A percentile compares a stretch with the other conserved stretches of the same genome.
Evolutionary conservation across 345 rosid genomes (phyloP).

Genomic region (Moricandia arvensis): DNA sequence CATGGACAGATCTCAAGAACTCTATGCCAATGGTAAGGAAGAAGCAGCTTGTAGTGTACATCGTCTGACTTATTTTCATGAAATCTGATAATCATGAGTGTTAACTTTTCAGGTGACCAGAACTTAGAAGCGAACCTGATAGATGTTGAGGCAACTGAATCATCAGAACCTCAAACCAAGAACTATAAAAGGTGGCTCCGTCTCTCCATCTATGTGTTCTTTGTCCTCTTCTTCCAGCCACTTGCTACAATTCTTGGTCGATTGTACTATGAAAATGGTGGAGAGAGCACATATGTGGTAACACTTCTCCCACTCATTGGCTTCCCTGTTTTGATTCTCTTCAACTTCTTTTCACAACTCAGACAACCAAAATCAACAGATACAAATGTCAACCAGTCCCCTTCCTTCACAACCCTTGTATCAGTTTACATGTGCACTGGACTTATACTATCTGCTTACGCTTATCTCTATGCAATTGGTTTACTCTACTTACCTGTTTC

Average conservation of each 20-base stretch:
- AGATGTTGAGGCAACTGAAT: slow-evolving; percentile 9
- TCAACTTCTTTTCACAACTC: slow-evolving; percentile 30
- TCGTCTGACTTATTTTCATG: background rate
- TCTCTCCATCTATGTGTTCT: slow-evolving; percentile 34
- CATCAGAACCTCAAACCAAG: slow-evolving; percentile 4
- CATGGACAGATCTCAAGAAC: slow-evolving; percentile 24
- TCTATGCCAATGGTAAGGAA: slow-evolving; percentile 27
- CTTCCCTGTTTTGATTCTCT: slow-evolving; percentile 52
- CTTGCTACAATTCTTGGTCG: slow-evolving; percentile 43
- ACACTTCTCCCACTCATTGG: slow-evolving; percentile 46
- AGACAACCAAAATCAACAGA: slow-evolving; percentile 7
- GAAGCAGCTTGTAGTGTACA: background rate
- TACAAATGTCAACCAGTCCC: background rate
- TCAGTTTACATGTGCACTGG: slow-evolving; percentile 38
- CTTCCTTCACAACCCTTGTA: slow-evolving; percentile 14
- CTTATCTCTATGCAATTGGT: slow-evolving; percentile 46
- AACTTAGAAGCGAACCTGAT: slow-evolving; percentile 29
- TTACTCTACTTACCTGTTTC: slow-evolving; percentile 52
- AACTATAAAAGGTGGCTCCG: slow-evolving; percentile 39
- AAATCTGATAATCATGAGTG: background rate
- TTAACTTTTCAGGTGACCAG: slow-evolving; percentile 26
- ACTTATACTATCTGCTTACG: slow-evolving; percentile 35
- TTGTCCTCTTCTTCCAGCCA: slow-evolving; percentile 46
- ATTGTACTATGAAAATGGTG: slow-evolving; percentile 49
- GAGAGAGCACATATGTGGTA: slow-evolving; percentile 50